A percentile compares a stretch with the other conserved stretches of the same genome.
Evolutionary conservation across 306 rosid species (phyloP).

Genomic region (Notholithocarpus densiflorus): DNA sequence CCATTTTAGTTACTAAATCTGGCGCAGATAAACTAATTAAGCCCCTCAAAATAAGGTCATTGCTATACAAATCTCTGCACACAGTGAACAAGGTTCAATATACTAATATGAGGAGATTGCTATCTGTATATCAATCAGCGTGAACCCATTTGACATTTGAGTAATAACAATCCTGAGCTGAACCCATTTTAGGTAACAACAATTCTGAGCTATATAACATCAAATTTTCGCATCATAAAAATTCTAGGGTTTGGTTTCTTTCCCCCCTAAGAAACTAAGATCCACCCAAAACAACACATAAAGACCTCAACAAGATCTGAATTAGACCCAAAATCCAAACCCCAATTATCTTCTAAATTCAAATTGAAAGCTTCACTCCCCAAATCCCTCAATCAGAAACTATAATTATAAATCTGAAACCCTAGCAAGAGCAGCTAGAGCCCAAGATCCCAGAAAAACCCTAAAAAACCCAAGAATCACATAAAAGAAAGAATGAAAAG

Average conservation of each 20-base stretch:
- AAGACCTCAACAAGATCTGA: constrained; percentile 11
- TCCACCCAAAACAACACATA: neutral
- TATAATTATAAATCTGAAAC: neutral
- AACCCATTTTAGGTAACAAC: too few species aligned
- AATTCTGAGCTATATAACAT: neutral
- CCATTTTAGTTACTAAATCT: neutral
- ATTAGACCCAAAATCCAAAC: neutral
- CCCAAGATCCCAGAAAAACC: neutral
- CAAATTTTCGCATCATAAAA: neutral
- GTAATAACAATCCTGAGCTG: neutral
- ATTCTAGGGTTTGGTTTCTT: neutral
- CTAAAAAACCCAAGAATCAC: constrained; percentile 4
- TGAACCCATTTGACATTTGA: neutral
- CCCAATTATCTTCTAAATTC: neutral
- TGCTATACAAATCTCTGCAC: neutral
- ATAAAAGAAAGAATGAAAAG: neutral
- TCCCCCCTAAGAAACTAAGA: neutral
- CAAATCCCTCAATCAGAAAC: neutral
- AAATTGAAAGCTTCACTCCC: neutral
- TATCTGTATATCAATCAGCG: neutral
- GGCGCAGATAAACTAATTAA: neutral
- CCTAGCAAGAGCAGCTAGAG: neutral
- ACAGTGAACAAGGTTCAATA: neutral
- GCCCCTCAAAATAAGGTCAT: neutral
- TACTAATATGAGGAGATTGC: neutral